Percentiles rank a stretch among this genome's conserved stretches.
phyloP scores from a whole-genome alignment of 371 early-diverging fungal genomes.

The Mucor circinelloides region DNA sequence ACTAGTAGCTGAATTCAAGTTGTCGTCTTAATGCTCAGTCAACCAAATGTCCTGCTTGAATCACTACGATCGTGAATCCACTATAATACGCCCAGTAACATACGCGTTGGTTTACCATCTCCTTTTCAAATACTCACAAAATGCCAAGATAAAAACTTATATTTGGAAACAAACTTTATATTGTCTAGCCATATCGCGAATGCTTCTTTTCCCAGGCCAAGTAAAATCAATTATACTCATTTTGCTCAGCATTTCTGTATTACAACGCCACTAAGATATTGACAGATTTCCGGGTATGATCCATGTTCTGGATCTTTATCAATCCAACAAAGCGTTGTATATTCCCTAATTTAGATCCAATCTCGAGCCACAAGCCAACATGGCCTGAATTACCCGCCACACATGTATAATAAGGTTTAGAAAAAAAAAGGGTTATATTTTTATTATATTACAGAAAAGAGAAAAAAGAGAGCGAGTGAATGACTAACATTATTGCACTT shows the following conservation, averaged over 20 bases:
- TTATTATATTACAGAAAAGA: not conserved
- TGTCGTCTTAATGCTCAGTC: too few species aligned
- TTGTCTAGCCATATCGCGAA: not conserved
- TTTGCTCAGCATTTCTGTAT: not conserved
- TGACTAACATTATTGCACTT: not conserved
- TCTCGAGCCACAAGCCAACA: not conserved
- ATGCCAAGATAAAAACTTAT: not conserved
- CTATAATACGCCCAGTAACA: too few species aligned
- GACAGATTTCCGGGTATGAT: not conserved
- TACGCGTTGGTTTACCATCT: not conserved
- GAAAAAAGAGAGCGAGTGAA: not conserved
- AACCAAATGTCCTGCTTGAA: too few species aligned
- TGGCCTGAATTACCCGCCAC: slow-evolving; percentile 2
- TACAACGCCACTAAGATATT: not conserved
- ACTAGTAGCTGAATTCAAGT: too few species aligned
- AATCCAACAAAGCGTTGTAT: not conserved
- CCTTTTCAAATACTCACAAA: not conserved
- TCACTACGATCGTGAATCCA: too few species aligned
- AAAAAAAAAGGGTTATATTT: not conserved
- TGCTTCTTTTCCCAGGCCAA: not conserved
- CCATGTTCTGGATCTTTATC: not conserved
- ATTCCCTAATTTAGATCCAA: not conserved
- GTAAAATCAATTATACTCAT: not conserved
- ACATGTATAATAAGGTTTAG: not conserved
- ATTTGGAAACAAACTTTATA: not conserved